Base-by-base conservation (phyloP, 2,329 filamentous ascomycete genomes). In the Hypoxylon sp. region DNA sequence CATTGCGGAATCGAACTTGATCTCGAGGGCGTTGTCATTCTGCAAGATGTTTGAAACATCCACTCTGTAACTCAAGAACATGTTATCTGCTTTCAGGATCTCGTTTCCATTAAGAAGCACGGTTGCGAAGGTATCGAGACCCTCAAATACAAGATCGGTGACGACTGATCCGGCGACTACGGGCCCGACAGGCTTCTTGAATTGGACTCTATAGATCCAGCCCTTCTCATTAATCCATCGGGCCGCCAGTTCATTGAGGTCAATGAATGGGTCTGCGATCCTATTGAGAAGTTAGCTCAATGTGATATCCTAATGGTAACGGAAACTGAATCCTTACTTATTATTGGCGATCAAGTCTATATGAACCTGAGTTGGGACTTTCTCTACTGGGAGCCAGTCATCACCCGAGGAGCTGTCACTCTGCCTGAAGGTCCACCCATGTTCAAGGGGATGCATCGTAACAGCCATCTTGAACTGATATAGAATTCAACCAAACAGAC, bases 221-320 rank as follows among this genome's bases (percentile, higher is more conserved):
- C 82, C 80, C 71, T 86, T 86, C 59, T 90, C 86, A n/a, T 85
- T 87, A 33, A 91, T 84, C 87, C 89, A 91, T 73, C 86, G 83
- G 2, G 85, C 85, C 6, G 83, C 81, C 9, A 88, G 78, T 74
- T 91, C 89, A 72, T 91, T 91, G 69, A 88, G 83, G 60, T 88
- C 86, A 17, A 88, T 75, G 72, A 88, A 90, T 0, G 88, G 88
- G 73, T 91, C 85, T 5, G 80, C 78, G 54, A 87, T 86, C 35
- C 81, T 82, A 39, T 50, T 17, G 3, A 31, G 50, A 42, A 14
- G 46, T 66, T 29, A 68, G 62, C n/a, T 39, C 24, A 44, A 14
- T 6, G 11, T 37, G 29, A 29, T 24, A 10, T 6, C 37, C 17
- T 33, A 26, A 50, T 22, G 11, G 26, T 31, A 17, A 51, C 24